These are phyloP conservation scores for Volvariella volvacea DNA, from an alignment of 1,284 basidiomycete genomes.

Conservation along the genomic window DNA sequence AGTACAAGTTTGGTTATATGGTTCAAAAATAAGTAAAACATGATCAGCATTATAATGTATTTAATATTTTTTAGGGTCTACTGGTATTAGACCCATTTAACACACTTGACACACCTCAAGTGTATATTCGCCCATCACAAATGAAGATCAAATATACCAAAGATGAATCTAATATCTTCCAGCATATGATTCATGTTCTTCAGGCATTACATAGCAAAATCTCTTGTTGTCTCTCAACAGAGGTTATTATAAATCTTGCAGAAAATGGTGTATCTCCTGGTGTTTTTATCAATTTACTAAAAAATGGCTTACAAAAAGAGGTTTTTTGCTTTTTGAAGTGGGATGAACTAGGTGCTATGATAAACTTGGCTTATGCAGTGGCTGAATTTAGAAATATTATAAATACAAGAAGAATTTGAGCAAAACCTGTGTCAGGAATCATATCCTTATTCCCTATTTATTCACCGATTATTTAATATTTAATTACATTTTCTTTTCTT, in stretches of 20 bases:
- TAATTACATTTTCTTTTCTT: no score
- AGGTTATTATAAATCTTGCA: constrained; percentile 45
- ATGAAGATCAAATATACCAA: constrained; percentile 37
- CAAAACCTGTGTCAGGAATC: no score
- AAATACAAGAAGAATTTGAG: constrained; percentile 33
- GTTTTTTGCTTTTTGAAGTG: constrained; percentile 34
- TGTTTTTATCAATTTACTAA: constrained; percentile 31
- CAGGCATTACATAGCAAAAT: constrained; percentile 34
- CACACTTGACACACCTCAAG: constrained; percentile 20
- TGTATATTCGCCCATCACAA: constrained; percentile 41
- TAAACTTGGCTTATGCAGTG: constrained; percentile 31
- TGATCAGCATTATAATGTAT: not conserved
- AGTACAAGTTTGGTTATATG: constrained; percentile 40
- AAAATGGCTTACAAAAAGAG: constrained; percentile 25
- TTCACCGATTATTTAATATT: no score
- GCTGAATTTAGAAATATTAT: constrained; percentile 37
- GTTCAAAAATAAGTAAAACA: constrained; percentile 31
- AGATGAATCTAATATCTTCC: constrained; percentile 27
- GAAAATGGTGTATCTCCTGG: constrained; percentile 39
- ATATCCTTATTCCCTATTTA: no score
- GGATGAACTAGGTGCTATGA: constrained; percentile 36
- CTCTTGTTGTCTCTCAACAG: constrained; percentile 34
- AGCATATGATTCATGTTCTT: constrained; percentile 41
- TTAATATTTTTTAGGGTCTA: constrained; percentile 29
- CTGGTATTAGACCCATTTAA: constrained; percentile 30